phyloP scores from a whole-genome alignment of 208 protist species.

The Eutreptiella sp. region DNA sequence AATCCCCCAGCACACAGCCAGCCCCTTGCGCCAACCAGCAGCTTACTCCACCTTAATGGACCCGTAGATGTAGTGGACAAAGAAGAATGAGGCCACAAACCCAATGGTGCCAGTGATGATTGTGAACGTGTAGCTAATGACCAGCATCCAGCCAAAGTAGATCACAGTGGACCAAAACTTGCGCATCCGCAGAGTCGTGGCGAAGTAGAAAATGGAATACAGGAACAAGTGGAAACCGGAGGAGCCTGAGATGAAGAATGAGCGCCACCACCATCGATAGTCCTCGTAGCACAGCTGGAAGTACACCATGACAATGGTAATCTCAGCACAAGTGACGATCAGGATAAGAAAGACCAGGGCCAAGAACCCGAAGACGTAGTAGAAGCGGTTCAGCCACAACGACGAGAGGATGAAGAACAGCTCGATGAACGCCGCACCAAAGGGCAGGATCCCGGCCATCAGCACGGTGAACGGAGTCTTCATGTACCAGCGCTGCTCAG shows the following conservation, averaged over 20 bases:
- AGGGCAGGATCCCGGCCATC: slow-evolving; percentile 81
- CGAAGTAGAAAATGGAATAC: slow-evolving; percentile 81
- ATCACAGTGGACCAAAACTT: slow-evolving; percentile 60
- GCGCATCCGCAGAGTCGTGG: slow-evolving; percentile 55
- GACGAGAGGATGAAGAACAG: slow-evolving; percentile 94
- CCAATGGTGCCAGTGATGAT: slow-evolving; percentile 69
- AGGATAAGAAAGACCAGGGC: slow-evolving; percentile 91
- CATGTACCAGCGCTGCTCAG: slow-evolving; percentile 66
- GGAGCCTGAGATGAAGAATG: slow-evolving; percentile 79
- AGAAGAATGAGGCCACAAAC: slow-evolving; percentile 56
- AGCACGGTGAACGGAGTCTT: slow-evolving; percentile 43
- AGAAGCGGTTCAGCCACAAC: slow-evolving; percentile 85
- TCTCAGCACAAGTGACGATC: slow-evolving; percentile 84
- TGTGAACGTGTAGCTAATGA: slow-evolving; percentile 61
- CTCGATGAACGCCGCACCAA: slow-evolving; percentile 95
- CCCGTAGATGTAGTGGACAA: slow-evolving; percentile 69
- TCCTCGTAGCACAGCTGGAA: slow-evolving; percentile 94
- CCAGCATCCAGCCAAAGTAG: slow-evolving; percentile 78
- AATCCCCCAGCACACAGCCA: no score
- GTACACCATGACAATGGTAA: slow-evolving; percentile 95
- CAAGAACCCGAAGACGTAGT: slow-evolving; percentile 98
- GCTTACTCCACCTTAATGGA: slow-evolving; percentile 66
- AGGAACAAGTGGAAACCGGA: slow-evolving; percentile 85
- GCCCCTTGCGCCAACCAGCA: background rate
- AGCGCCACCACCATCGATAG: slow-evolving; percentile 97